phyloP scores from a whole-genome alignment of 495 filamentous ascomycete species.

The Bryoglossum gracile region DNA sequence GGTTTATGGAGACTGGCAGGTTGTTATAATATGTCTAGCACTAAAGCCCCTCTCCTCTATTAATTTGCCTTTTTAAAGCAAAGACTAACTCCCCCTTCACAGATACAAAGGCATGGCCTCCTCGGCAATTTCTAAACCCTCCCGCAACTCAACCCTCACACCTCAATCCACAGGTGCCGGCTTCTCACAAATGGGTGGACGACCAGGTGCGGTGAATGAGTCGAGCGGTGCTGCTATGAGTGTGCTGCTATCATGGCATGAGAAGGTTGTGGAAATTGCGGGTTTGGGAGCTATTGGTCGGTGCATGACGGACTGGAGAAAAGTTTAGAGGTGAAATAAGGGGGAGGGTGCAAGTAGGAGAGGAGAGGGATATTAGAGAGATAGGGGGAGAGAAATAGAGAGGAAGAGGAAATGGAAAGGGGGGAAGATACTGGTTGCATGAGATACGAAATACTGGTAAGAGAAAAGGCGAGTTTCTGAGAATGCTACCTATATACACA shows the following conservation, averaged over 20 bases:
- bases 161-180: slow-evolving; percentile 67
- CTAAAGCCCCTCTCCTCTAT: too few relatives aligned
- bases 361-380: background rate
- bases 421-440: too few relatives aligned
- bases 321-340: slow-evolving; percentile 49
- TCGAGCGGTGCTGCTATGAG: slow-evolving; percentile 85
- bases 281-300: slow-evolving; percentile 81
- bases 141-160: slow-evolving; percentile 28
- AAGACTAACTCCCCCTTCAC: too few relatives aligned
- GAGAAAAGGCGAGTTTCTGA: too few relatives aligned
- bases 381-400: background rate
- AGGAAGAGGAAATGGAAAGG: background rate
- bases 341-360: background rate
- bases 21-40: background rate
- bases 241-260: slow-evolving; percentile 89
- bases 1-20: background rate
- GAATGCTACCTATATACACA: too few relatives aligned
- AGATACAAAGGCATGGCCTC: slow-evolving; percentile 83
- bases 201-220: slow-evolving; percentile 57
- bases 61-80: too few relatives aligned
- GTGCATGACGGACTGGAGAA: slow-evolving; percentile 87
- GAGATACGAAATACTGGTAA: too few relatives aligned
- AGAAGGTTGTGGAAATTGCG: slow-evolving; percentile 87
- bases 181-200: slow-evolving; percentile 72
- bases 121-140: slow-evolving; percentile 4